Evolutionary conservation across 2,329 filamentous ascomycete genomes (phyloP).

Genomic region (Helicocarpus griseus): DNA sequence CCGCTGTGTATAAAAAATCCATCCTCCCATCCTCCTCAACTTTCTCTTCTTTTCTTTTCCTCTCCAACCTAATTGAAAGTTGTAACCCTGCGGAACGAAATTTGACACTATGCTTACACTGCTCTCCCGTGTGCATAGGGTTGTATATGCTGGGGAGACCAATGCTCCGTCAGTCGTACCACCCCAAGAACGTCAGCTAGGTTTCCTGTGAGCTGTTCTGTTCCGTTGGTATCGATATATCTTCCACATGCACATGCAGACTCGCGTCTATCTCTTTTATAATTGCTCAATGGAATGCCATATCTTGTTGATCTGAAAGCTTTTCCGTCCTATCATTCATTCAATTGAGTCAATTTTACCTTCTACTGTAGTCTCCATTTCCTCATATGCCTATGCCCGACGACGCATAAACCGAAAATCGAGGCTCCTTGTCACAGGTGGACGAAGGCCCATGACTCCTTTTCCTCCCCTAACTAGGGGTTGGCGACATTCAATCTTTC

Average conservation of each 20-base stretch:
- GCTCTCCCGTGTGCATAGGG: constrained; percentile 41
- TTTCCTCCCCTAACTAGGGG: too few species aligned
- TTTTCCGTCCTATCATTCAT: too few species aligned
- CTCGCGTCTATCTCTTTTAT: not conserved
- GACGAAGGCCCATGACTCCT: too few species aligned
- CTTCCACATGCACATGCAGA: not conserved
- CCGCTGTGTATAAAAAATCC: not conserved
- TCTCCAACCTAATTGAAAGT: constrained; percentile 43
- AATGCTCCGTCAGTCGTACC: constrained; percentile 32
- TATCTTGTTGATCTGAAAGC: too few species aligned
- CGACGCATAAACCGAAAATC: too few species aligned
- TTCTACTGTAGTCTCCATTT: too few species aligned
- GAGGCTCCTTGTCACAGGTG: too few species aligned
- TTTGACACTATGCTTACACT: constrained; percentile 47
- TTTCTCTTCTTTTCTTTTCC: constrained; percentile 24
- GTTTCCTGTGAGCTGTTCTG: constrained; percentile 35
- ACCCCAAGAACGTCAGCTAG: constrained; percentile 42
- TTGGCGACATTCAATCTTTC: too few species aligned
- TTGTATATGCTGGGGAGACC: constrained; percentile 48
- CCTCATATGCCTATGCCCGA: too few species aligned
- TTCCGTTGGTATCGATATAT: constrained; percentile 41
- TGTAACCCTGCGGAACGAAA: constrained; percentile 45
- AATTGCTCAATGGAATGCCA: too few species aligned
- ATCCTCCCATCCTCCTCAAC: constrained; percentile 10
- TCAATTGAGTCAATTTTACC: too few species aligned